Evolutionary conservation across 768 basidiomycete species (phyloP).

Genomic region (Lactifluus subvellereus): DNA sequence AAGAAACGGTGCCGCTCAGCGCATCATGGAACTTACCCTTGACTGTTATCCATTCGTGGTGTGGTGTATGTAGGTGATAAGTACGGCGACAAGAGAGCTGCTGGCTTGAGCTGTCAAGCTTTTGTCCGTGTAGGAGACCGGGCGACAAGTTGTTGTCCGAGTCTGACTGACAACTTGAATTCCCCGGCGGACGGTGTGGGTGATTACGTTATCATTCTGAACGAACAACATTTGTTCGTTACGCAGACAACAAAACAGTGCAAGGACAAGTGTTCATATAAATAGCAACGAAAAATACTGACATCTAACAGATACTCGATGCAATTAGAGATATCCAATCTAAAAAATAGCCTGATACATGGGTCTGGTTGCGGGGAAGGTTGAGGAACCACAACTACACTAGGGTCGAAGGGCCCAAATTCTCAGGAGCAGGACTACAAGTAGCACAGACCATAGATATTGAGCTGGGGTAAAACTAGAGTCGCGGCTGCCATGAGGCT

Average conservation of each 20-base stretch:
- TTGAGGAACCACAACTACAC: not conserved
- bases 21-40: slow-evolving; percentile 10
- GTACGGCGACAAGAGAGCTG: not conserved
- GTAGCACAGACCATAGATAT: no score
- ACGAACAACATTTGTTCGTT: not conserved
- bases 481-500: not conserved
- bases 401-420: not conserved
- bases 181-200: not conserved
- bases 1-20: not conserved
- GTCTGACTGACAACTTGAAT: not conserved
- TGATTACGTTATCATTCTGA: slow-evolving; percentile 13
- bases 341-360: no score
- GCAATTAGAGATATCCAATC: no score
- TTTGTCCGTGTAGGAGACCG: not conserved
- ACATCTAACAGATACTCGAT: not conserved
- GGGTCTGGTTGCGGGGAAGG: not conserved
- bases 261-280: not conserved
- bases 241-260: not conserved
- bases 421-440: not conserved
- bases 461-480: not conserved
- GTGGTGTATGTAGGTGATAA: not conserved
- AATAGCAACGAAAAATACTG: not conserved
- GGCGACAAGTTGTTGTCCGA: not conserved
- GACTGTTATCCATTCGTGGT: slow-evolving; percentile 17
- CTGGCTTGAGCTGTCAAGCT: not conserved